Conservation (phyloP, 1,284 basidiomycete species). For the Trichosporon sp. region DNA sequence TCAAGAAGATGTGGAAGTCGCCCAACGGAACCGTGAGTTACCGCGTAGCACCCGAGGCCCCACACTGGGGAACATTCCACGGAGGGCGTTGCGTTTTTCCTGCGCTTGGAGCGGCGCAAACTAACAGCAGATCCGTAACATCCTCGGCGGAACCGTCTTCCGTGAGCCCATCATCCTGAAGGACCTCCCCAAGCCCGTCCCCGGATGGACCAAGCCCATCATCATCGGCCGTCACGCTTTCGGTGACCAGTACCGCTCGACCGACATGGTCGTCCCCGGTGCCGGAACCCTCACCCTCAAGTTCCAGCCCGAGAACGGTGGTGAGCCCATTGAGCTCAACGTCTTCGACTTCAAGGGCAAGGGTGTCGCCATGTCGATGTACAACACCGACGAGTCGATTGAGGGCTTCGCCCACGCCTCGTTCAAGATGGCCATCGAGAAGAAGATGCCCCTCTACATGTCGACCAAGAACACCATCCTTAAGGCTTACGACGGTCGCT, state of each 20-base stretch:
- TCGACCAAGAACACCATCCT: slow-evolving; percentile 98
- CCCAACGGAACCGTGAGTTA: slow-evolving; percentile 84
- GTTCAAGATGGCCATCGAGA: slow-evolving; percentile 96
- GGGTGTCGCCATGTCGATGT: slow-evolving; percentile 90
- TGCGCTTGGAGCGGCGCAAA: not conserved
- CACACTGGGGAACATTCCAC: not conserved
- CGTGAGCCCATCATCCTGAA: slow-evolving; percentile 94
- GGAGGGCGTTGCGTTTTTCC: not conserved
- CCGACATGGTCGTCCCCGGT: slow-evolving; percentile 83
- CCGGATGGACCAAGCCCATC: slow-evolving; percentile 96
- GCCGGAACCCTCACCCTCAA: slow-evolving; percentile 88
- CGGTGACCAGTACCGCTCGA: slow-evolving; percentile 94
- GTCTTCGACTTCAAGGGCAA: slow-evolving; percentile 88
- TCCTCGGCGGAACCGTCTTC: slow-evolving; percentile 97
- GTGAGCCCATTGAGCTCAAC: slow-evolving; percentile 66
- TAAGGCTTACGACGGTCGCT: slow-evolving; percentile 94
- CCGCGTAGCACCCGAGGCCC: slow-evolving; percentile 1
- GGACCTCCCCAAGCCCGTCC: slow-evolving; percentile 87
- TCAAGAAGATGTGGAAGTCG: slow-evolving; percentile 97
- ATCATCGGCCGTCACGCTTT: slow-evolving; percentile 96
- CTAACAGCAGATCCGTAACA: slow-evolving; percentile 77
- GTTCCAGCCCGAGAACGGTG: slow-evolving; percentile 75
- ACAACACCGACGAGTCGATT: slow-evolving; percentile 95
- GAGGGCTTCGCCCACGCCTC: slow-evolving; percentile 93
- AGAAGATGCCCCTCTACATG: slow-evolving; percentile 93